Base-by-base conservation (phyloP, 2,329 filamentous ascomycete species). In the Fusarium domesticum region DNA sequence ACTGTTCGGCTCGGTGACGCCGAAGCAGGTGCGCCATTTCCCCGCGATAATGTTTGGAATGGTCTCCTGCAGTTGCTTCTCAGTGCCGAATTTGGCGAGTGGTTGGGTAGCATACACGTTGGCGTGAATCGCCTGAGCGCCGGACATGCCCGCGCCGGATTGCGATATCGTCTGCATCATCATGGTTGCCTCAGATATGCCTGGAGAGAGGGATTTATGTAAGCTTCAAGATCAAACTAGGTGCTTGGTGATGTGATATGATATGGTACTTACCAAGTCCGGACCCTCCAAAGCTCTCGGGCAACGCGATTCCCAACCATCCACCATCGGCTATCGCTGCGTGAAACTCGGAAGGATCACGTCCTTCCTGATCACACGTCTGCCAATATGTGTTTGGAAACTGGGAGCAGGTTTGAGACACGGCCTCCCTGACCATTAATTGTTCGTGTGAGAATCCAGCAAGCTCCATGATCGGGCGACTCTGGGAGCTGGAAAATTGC, bases 31-130 rank as follows among this genome's bases (percentile, higher is more conserved):
- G 8, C 48, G 47, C 20, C 45, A 36, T 18, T 46, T 39, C 12
- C 47, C 43, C n/a, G 37, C 32, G 5, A 49, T 43, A 3, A 49
- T 39, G 1, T 39, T 36, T 8, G 37, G 18, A 18, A 49, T 33
- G 35, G 35, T 43, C 11, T 42, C 39, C 6, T 43, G 5, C 12
- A 43, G 48, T 8, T 51, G 48, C 15, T 45, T 39, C 14, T 44
- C 18, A 1, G 48, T 20, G 5, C 45, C 48, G 17, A 48, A 51
- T 14, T 46, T 48, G 5, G 39, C 48, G 11, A 51, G 42, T 7
- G 45, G 45, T 11, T 51, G 42, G 5, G 48, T 12, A 15, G 45
- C 45, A 32, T 48, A 51, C n/a, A 51, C 48, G 31, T 48, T 51
- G 39, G 48, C 48, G 15, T 51, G 42, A 2, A 51, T 43, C 5